These are phyloP conservation scores for Williopsis jadinii DNA, from an alignment of 1,139 yeast species.

Conservation along the genomic window DNA sequence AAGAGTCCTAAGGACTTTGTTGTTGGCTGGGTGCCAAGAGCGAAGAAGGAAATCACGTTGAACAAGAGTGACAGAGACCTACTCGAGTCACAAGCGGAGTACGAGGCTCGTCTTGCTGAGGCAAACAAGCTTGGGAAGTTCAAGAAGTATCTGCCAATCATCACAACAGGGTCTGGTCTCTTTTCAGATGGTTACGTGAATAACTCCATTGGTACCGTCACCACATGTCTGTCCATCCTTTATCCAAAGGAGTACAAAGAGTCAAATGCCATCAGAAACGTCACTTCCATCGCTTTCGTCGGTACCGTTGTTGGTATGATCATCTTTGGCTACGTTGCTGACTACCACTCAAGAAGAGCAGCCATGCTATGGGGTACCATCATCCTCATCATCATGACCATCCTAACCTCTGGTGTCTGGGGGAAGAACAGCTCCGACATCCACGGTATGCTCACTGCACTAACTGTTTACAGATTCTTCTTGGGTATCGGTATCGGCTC, in stretches of 20 bases:
- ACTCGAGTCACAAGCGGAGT: conserved; percentile 21
- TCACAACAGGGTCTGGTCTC: conserved; percentile 86
- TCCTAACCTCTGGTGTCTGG: conserved; percentile 83
- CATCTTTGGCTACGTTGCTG: conserved; percentile 71
- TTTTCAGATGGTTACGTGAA: conserved; percentile 90
- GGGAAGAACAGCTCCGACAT: conserved; percentile 40
- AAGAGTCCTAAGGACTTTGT: conserved; percentile 31
- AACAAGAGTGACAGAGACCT: conserved; percentile 22
- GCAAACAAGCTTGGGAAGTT: conserved; percentile 20
- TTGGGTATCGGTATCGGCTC: conserved; percentile 84
- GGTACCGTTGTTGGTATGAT: conserved; percentile 91
- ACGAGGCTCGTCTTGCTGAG: conserved; percentile 25
- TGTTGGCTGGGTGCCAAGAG: conserved; percentile 34
- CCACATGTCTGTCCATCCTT: conserved; percentile 55
- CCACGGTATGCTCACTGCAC: conserved; percentile 70
- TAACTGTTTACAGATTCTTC: conserved; percentile 80
- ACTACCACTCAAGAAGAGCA: conserved; percentile 65
- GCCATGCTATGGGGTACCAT: conserved; percentile 76
- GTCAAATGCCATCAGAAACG: conserved; percentile 67
- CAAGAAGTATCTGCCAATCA: conserved; percentile 57
- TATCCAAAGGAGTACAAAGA: conserved; percentile 57
- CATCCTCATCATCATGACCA: conserved; percentile 66
- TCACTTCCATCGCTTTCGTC: conserved; percentile 82
- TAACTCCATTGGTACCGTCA: conserved; percentile 71
- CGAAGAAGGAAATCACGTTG: conserved; percentile 33